These are phyloP conservation scores for Skeletonema marinoi DNA, from an alignment of 108 stramenopile genomes.

Conservation along the genomic window DNA sequence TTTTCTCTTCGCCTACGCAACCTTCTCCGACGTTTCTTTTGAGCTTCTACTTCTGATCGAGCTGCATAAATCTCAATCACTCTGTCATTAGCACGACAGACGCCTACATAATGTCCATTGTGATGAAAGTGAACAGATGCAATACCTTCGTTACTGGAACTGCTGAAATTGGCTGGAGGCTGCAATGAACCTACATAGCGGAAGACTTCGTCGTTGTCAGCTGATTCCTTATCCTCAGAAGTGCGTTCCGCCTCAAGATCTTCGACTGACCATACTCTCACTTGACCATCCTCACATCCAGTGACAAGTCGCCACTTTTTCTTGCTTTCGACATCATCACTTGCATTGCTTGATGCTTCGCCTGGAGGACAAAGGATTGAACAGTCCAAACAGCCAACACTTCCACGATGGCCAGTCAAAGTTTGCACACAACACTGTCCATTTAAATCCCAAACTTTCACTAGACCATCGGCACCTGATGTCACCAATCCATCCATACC, in stretches of 20 bases:
- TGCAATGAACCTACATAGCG: conserved; percentile 70
- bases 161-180: conserved; percentile 65
- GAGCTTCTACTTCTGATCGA: conserved; percentile 68
- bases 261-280: conserved; percentile 85
- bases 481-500: conserved; percentile 77
- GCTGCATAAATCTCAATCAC: conserved; percentile 81
- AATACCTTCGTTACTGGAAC: conserved; percentile 62
- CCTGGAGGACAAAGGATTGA: conserved; percentile 18
- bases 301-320: conserved; percentile 78
- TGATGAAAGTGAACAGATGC: conserved; percentile 76
- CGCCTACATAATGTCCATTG: conserved; percentile 73
- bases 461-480: conserved; percentile 91
- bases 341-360: neutral
- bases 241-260: conserved; percentile 14
- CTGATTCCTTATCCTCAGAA: conserved; percentile 12
- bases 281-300: conserved; percentile 88
- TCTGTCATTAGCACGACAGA: conserved; percentile 73
- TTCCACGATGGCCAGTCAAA: conserved; percentile 90
- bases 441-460: conserved; percentile 98
- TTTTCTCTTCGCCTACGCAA: conserved; percentile 75
- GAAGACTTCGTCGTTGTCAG: conserved; percentile 61
- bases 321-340: conserved; percentile 18
- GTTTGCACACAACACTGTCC: conserved; percentile 97
- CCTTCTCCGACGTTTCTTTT: conserved; percentile 85
- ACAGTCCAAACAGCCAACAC: conserved; percentile 62